Conservation (phyloP, 306 rosid species). For the Vigna nakashimae region DNA sequence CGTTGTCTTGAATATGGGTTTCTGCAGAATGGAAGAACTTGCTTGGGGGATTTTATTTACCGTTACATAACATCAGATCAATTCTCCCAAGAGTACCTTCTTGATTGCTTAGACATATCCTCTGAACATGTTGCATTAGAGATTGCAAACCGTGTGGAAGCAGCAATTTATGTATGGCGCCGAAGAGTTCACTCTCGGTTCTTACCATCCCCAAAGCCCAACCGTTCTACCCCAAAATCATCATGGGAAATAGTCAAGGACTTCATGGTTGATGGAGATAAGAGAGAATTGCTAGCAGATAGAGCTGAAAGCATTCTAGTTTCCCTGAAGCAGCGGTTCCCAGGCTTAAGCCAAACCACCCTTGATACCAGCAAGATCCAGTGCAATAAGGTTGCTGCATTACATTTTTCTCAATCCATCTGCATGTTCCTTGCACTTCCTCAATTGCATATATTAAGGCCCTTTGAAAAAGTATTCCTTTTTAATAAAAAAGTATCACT, state of each 20-base stretch:
- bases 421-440: background rate
- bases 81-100: constrained; percentile 78
- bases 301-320: constrained; percentile 80
- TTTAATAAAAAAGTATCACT: background rate
- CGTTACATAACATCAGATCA: constrained; percentile 89
- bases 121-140: constrained; percentile 94
- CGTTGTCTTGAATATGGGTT: constrained; percentile 30
- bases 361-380: constrained; percentile 94
- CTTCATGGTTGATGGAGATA: constrained; percentile 84
- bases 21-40: constrained; percentile 87
- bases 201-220: constrained; percentile 52
- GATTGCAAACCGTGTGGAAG: constrained; percentile 90
- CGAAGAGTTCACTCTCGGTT: constrained; percentile 67
- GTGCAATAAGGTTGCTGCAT: constrained; percentile 83
- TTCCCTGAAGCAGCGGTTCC: constrained; percentile 86
- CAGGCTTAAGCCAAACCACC: constrained; percentile 84
- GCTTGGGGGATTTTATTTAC: constrained; percentile 85
- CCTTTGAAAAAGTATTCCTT: no score
- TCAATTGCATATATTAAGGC: background rate
- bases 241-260: constrained; percentile 96
- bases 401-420: background rate
- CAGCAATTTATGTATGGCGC: constrained; percentile 87
- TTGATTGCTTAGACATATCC: constrained; percentile 91
- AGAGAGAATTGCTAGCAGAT: constrained; percentile 85
- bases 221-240: constrained; percentile 81